Evolutionary conservation across 177 flowering plant species (phyloP), one percentile per base, ranked within the genome.

Genomic region (Tripterygium wilfordii): DNA sequence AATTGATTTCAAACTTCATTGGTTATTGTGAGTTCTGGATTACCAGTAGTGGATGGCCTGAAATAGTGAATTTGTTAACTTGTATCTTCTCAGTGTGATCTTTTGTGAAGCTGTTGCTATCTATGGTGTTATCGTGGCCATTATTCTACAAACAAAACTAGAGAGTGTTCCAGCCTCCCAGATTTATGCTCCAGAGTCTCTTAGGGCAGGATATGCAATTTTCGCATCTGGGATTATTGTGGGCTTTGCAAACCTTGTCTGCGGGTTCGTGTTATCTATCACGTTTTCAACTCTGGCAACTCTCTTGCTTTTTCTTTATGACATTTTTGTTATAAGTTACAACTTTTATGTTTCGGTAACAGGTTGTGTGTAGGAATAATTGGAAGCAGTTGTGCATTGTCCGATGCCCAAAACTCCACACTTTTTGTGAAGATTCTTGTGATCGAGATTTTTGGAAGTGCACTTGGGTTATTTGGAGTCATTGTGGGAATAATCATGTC

Each of bases 41-140:
- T n/a, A n/a, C n/a, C n/a, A n/a, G n/a, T n/a, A n/a, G n/a, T n/a
- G n/a, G n/a, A n/a, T 4, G 23, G 45, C 45, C 45, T 40, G 7
- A 6, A 13, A 13, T 35, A 20, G 0, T 41, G 5, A 43, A 18
- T 32, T 48, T 38, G 33, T 39, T 10, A n/a, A 24, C 10, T 22
- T 0, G 2, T 8, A 28, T 42, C 1, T 37, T 63, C 52, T 42
- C 89, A 92, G 98, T 76, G 96, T 92, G 7, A 92, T 92, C 29
- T 92, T 92, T 60, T 88, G 98, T 61, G 98, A 92, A 65, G 98
- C 98, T 56, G 98, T 92, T 56, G 96, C 98, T 42, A 92, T 92
- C 51, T 92, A 92, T 68, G 98, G 98, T 26, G 98, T 92, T 43
- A 92, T 92, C 38, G 96, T 92, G 50, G 98, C 98, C 20, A 92